Evolutionary conservation across 2,329 filamentous ascomycete genomes (phyloP), one percentile per base, ranked within the genome.

Genomic region (Bipolaris cookei): DNA sequence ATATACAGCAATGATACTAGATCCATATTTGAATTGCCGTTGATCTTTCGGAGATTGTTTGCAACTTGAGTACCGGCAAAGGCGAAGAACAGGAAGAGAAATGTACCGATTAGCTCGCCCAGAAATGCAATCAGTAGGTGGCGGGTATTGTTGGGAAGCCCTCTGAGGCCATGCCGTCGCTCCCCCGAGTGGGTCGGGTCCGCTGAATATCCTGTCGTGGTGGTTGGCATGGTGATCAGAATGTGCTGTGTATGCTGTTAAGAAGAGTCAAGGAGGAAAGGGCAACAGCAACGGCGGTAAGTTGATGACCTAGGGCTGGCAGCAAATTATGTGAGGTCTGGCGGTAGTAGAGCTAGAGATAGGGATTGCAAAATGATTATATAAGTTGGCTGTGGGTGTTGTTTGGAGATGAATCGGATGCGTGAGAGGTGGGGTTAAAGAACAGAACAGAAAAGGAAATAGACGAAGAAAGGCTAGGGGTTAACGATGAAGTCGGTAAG

Each of bases 51-150:
- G 14, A 69, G 60, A 3, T 71, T 75, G 43, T 77, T 77, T 39
- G 75, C 75, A 21, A 77, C 74, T 39, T 76, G 71, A 2, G 75
- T 77, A 23, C 66, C 76, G 11, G 72, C 70, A 50, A 77, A 78
- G 6, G 75, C 75, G 45, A 77, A 77, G 67, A 76, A 78, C 2
- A 78, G 61, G 62, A 78, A 78, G 57, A 77, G 61, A 35, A 71
- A 75, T 1, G 76, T 78, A 37, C 76, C 76, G 4, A 76, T 67
- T 42, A 76, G 73, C 42, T 78, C 76, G 20, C 80, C 81, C 16
- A 79, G 54, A 72, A 79, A 79, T 53, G 79, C 77, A 57, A 82
- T 73, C 63, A 81, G 67, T 53, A 82, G 71, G 64, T 81, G 78
- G 56, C 74, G 73, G 41, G 66, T 47, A 52, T 66, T 68, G 63